These are phyloP conservation scores for Sporothrix protearum DNA, from an alignment of 2,329 filamentous ascomycete species.

Conservation along the genomic window DNA sequence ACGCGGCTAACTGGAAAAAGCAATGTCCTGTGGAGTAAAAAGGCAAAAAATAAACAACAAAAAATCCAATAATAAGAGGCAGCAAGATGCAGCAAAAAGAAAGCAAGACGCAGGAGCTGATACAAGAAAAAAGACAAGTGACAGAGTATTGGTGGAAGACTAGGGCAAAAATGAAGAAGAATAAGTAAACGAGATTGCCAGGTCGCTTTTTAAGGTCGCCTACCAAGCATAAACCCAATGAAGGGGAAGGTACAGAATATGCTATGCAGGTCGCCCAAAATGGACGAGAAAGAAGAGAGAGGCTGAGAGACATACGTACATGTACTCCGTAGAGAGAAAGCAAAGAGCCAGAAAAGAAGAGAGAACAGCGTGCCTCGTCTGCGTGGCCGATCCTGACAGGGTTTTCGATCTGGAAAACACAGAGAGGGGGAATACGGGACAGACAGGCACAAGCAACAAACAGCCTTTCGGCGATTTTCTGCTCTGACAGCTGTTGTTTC, in stretches of 20 bases:
- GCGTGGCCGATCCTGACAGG: conserved; percentile 5
- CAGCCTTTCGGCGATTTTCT: not conserved
- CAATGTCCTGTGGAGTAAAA: not conserved
- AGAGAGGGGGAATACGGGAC: not conserved
- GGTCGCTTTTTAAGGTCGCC: not conserved
- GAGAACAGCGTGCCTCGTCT: not conserved
- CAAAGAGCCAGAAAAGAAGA: not conserved
- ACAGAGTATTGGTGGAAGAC: not conserved
- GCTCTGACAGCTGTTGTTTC: not conserved
- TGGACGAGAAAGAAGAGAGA: not conserved
- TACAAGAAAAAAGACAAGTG: conserved; percentile 8
- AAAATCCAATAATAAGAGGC: not conserved
- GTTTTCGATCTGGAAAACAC: not conserved
- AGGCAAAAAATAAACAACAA: not conserved
- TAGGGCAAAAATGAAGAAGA: not conserved
- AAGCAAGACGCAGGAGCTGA: not conserved
- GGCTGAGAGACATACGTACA: not conserved
- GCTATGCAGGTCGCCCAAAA: conserved; percentile 17
- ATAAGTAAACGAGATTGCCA: not conserved
- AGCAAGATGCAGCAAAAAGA: not conserved
- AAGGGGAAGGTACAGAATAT: not conserved
- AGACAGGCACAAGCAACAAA: not conserved
- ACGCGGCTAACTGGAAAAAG: conserved; percentile 24
- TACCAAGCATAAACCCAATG: not conserved
- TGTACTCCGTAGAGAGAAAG: too few species aligned